Percentiles rank a stretch among this genome's conserved stretches.
These are phyloP conservation scores for Magnolia kwangsiensis DNA, from an alignment of 164 flowering plant species.

Conservation along the genomic window DNA sequence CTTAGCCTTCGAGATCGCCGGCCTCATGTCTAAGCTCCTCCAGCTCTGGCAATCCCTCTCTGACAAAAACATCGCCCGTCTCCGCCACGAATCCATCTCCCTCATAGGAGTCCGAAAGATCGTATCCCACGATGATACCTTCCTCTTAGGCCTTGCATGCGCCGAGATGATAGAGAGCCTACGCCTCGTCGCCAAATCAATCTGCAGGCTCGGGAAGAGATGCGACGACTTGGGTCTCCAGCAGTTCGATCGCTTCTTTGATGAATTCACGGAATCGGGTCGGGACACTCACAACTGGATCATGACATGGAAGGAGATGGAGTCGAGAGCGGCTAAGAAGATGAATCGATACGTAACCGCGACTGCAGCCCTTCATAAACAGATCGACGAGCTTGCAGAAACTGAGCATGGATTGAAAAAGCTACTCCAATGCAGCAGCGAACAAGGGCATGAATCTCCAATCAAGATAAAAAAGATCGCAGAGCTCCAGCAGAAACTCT, in stretches of 20 bases:
- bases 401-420: constrained; percentile 48
- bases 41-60: constrained; percentile 72
- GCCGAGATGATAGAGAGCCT: constrained; percentile 64
- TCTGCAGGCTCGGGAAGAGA: constrained; percentile 38
- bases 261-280: constrained; percentile 55
- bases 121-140: constrained; percentile 75
- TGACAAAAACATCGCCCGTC: constrained; percentile 44
- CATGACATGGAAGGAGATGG: constrained; percentile 54
- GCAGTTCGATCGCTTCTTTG: constrained; percentile 39
- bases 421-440: constrained; percentile 15
- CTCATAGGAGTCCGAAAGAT: constrained; percentile 83
- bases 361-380: constrained; percentile 46
- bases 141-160: constrained; percentile 73
- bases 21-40: constrained; percentile 74
- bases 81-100: constrained; percentile 45
- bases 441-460: constrained; percentile 14
- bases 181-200: constrained; percentile 35
- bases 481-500: constrained; percentile 67
- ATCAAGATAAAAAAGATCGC: constrained; percentile 37
- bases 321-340: constrained; percentile 40
- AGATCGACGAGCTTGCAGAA: constrained; percentile 57
- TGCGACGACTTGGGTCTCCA: constrained; percentile 40
- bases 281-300: constrained; percentile 54
- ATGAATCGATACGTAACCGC: constrained; percentile 49
- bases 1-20: constrained; percentile 74